Percentiles rank a stretch among this genome's conserved stretches.
These are phyloP conservation scores for Cerioporus squamosus DNA, from an alignment of 1,284 basidiomycete species.

Conservation along the genomic window DNA sequence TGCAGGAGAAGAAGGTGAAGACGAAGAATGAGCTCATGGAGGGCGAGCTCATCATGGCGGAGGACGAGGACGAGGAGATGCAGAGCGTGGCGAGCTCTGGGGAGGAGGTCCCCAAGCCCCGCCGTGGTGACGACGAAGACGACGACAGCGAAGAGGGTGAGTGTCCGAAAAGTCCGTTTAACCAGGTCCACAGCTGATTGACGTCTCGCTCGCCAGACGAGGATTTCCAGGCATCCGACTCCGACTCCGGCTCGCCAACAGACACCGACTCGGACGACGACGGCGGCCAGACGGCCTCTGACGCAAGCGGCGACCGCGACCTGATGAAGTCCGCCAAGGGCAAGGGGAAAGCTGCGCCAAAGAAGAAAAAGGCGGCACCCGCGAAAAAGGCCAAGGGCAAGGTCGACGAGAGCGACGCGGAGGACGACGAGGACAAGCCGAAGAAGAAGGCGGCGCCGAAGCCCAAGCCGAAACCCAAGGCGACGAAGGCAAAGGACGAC, in stretches of 20 bases:
- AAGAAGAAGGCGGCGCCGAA: conserved; percentile 39
- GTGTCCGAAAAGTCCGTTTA: conserved; percentile 28
- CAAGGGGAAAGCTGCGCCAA: conserved; percentile 46
- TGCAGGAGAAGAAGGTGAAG: conserved; percentile 90
- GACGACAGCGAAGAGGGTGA: conserved; percentile 85
- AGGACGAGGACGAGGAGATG: conserved; percentile 87
- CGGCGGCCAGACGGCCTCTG: conserved; percentile 81
- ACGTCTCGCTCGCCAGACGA: conserved; percentile 56
- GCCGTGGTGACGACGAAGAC: conserved; percentile 65
- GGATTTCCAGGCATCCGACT: conserved; percentile 87
- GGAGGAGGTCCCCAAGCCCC: conserved; percentile 63
- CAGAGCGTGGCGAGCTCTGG: conserved; percentile 76
- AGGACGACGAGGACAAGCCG: conserved; percentile 26
- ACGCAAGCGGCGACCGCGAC: conserved; percentile 75
- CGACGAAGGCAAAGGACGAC: conserved; percentile 36
- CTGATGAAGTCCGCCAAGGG: conserved; percentile 53
- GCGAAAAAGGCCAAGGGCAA: conserved; percentile 40
- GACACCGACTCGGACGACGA: conserved; percentile 74
- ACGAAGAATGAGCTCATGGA: conserved; percentile 99
- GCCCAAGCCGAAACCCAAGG: conserved; percentile 51
- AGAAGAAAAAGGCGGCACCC: conserved; percentile 40
- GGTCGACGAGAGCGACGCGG: conserved; percentile 40
- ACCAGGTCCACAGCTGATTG: not conserved
- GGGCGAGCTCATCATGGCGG: conserved; percentile 74
- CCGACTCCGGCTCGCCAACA: conserved; percentile 84